A percentile compares a stretch with the other conserved stretches of the same genome.
Evolutionary conservation across 306 rosid genomes (phyloP).

Genomic region (Ormosia semicastrata): DNA sequence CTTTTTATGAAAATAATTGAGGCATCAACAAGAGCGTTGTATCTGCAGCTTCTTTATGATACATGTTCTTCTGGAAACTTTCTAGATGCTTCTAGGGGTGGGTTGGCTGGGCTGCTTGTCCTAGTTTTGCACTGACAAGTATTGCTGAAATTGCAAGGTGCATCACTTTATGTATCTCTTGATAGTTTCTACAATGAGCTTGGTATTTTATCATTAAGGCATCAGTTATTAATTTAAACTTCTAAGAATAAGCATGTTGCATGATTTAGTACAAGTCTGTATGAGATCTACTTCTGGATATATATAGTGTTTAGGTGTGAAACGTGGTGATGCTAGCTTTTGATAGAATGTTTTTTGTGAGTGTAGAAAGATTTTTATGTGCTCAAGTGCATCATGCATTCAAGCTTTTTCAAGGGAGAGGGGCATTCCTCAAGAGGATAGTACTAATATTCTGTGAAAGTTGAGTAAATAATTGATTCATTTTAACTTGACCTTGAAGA

Average conservation of each 20-base stretch:
- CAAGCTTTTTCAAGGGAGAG: not conserved
- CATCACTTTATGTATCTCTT: not conserved
- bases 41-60: not conserved
- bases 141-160: not conserved
- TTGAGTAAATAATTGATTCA: not conserved
- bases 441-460: not conserved
- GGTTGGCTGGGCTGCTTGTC: not conserved
- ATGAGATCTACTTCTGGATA: not conserved
- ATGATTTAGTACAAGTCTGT: not conserved
- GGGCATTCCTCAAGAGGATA: not conserved
- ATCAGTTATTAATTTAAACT: not conserved
- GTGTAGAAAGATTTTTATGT: not conserved
- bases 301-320: not conserved
- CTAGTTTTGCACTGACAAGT: not conserved
- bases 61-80: not conserved
- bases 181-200: not conserved
- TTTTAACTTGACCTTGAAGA: not conserved
- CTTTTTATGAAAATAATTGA: not conserved
- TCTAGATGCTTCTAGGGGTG: not conserved
- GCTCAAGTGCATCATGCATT: not conserved
- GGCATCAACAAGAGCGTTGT: not conserved
- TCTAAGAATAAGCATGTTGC: not conserved
- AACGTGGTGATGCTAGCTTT: not conserved
- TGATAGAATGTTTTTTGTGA: not conserved
- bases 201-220: not conserved